A percentile compares a stretch with the other conserved stretches of the same genome.
Evolutionary conservation across 495 filamentous ascomycete species (phyloP).

Genomic region (Neurospora africana): DNA sequence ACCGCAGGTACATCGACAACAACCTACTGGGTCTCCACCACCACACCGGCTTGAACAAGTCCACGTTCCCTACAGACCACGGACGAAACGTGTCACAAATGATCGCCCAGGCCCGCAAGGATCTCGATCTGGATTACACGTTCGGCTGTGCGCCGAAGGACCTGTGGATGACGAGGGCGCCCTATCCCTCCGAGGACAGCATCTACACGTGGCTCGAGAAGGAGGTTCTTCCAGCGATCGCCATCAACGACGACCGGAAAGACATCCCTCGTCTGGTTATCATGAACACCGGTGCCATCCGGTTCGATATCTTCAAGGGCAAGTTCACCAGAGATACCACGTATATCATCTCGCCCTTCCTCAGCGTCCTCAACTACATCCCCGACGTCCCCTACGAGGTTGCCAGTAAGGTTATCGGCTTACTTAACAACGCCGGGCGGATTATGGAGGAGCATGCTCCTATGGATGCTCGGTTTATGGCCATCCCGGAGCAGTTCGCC

Average conservation of each 20-base stretch:
- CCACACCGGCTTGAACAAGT: constrained; percentile 59
- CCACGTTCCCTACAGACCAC: constrained; percentile 67
- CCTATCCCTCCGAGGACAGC: constrained; percentile 58
- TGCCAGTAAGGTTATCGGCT: constrained; percentile 55
- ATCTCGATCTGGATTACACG: constrained; percentile 58
- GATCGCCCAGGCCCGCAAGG: constrained; percentile 59
- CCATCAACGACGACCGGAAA: constrained; percentile 29
- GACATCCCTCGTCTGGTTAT: constrained; percentile 55
- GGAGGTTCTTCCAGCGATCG: constrained; percentile 55
- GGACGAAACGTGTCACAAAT: constrained; percentile 62
- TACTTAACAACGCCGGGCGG: constrained; percentile 62
- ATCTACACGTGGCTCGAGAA: constrained; percentile 74
- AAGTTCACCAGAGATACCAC: constrained; percentile 76
- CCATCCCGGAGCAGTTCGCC: constrained; percentile 29
- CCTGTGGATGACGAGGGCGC: constrained; percentile 67
- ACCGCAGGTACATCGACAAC: constrained; percentile 86
- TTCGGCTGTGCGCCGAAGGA: constrained; percentile 77
- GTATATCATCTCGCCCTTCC: constrained; percentile 82
- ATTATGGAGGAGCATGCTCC: constrained; percentile 30
- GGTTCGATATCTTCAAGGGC: constrained; percentile 92
- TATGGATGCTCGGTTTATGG: constrained; percentile 25
- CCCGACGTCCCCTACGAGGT: constrained; percentile 66
- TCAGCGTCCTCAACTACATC: constrained; percentile 65
- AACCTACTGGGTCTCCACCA: constrained; percentile 79
- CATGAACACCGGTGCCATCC: constrained; percentile 79